Evolutionary conservation across 805 yeast genomes (phyloP).

Genomic region (Kuraishia ogatae): DNA sequence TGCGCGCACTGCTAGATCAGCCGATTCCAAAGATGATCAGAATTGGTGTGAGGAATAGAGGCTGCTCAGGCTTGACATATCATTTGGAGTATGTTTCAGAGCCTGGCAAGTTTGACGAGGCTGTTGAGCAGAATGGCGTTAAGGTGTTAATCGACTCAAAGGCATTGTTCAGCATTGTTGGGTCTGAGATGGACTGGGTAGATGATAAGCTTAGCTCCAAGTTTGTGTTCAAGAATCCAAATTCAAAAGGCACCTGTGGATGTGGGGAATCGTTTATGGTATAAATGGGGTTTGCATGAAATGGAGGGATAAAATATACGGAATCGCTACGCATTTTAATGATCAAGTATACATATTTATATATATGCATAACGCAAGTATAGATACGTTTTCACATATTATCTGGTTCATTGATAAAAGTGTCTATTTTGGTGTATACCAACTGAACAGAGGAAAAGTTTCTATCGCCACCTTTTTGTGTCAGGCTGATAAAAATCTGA

Average conservation of each 20-base stretch:
- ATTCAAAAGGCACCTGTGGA: conserved; percentile 96
- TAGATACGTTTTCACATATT: no score
- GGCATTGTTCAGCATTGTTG: conserved; percentile 91
- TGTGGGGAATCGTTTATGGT: conserved; percentile 99
- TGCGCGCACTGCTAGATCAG: conserved; percentile 55
- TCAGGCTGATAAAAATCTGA: no score
- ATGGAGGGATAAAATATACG: neutral
- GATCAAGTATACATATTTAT: no score
- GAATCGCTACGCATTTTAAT: neutral
- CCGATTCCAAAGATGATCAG: conserved; percentile 88
- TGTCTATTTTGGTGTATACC: no score
- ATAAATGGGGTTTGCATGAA: conserved; percentile 20
- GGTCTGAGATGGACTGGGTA: conserved; percentile 97
- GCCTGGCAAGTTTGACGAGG: conserved; percentile 94
- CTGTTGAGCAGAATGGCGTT: conserved; percentile 89
- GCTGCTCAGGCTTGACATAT: conserved; percentile 93
- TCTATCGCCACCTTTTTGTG: no score
- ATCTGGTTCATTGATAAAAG: no score
- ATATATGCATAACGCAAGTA: no score
- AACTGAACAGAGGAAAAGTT: no score
- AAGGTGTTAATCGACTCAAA: conserved; percentile 90
- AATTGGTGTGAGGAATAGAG: conserved; percentile 91
- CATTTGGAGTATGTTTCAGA: conserved; percentile 81
- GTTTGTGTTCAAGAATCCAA: conserved; percentile 91
- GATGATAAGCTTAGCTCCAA: conserved; percentile 86